Evolutionary conservation across 1,139 yeast species (phyloP), one percentile per base, ranked within the genome.

Genomic region (Yamadazyma diddensiae): DNA sequence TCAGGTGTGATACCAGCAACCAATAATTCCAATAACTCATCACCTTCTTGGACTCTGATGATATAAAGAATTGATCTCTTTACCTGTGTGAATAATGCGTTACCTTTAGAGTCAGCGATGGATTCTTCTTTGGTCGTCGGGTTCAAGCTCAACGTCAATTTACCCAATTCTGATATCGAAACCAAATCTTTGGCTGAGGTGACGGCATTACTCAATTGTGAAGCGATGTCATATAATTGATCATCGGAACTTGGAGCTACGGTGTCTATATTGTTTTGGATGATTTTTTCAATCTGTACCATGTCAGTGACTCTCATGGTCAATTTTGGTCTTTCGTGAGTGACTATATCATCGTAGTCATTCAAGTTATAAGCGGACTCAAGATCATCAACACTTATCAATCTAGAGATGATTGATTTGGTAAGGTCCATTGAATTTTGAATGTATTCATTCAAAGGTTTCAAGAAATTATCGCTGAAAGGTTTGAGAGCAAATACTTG

Each of bases 51-150:
- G 10, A 92, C 85, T 40, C 90, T 77, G 39, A 90, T 77, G 46
- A 90, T 79, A 50, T 87, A 88, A 15, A 84, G 61, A 21, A 90
- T 61, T 42, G 90, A 82, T 43, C 95, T 68, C 54, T 92, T 92
- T 1, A 86, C 87, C 47, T 88, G 90, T 29, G 90, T 75, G 49
- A 84, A 65, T 21, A 87, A 59, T 2, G 82, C 65, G 35, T 71
- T 72, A 14, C 69, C 58, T 46, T 74, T 76, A 4, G 65, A 49
- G 33, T 68, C 73, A 1, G 63, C 62, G 24, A 67, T 48, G 0
- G 72, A 59, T 21, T 64, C 71, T 43, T 68, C 73, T 36, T 60
- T 59, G 1, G 77, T 67, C 2, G 77, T 63, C 1, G 85, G 80
- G 44, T 73, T 73, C 43, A 79, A 57, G 31, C 47, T 50, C 35